Conservation (phyloP, 352 stramenopile genomes). For the Pythium dissimile region DNA sequence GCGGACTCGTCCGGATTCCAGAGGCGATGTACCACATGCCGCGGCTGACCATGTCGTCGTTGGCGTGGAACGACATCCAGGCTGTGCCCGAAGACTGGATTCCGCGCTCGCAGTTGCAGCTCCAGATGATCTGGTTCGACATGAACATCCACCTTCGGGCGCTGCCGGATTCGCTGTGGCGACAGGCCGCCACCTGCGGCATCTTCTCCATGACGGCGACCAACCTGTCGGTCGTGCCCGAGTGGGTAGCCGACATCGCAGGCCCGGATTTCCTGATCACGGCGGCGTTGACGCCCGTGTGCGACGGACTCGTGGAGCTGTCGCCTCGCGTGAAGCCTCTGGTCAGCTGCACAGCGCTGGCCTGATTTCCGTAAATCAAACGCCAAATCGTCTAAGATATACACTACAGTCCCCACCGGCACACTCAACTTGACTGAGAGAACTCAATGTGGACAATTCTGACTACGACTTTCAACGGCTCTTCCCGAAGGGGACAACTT, state of each 20-base stretch:
- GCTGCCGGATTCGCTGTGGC: conserved; percentile 7
- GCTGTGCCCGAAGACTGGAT: neutral
- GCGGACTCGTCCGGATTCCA: neutral
- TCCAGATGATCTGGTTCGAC: conserved; percentile 8
- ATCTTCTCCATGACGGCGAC: neutral
- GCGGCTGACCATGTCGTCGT: neutral
- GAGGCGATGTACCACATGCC: neutral
- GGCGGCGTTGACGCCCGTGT: neutral
- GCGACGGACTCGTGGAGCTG: neutral
- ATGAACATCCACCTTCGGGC: neutral
- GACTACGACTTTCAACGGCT: no score
- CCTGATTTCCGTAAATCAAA: no score
- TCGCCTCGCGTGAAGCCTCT: neutral
- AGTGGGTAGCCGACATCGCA: conserved; percentile 1
- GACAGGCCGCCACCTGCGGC: neutral
- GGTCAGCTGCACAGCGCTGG: neutral
- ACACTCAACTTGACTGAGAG: neutral
- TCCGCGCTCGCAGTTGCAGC: neutral
- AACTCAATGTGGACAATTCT: no score
- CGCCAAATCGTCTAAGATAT: no score
- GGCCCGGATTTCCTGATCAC: conserved; percentile 3
- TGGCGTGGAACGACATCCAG: neutral
- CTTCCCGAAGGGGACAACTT: no score
- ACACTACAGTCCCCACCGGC: no score
- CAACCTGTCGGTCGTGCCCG: conserved; percentile 3